Conservation (phyloP, 805 yeast genomes). For the Metschnikowia sp. region DNA sequence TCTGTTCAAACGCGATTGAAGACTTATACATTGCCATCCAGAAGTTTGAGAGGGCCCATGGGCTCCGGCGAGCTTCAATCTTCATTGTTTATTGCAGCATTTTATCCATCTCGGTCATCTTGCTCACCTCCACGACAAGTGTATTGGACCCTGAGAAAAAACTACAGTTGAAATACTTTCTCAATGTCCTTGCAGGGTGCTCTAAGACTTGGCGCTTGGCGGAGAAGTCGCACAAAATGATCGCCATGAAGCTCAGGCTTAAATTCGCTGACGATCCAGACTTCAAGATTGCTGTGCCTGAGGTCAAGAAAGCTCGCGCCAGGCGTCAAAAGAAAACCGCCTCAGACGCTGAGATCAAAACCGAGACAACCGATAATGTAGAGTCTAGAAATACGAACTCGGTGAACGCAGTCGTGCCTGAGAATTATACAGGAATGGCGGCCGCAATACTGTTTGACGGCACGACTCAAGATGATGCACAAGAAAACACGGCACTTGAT, state of each 20-base stretch:
- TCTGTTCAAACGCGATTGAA: slow-evolving; percentile 39
- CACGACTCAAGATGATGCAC: neutral
- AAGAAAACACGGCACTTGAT: neutral
- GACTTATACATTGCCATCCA: slow-evolving; percentile 40
- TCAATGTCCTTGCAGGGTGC: slow-evolving; percentile 39
- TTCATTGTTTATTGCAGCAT: slow-evolving; percentile 48
- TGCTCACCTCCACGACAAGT: slow-evolving; percentile 31
- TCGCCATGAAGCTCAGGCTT: slow-evolving; percentile 30
- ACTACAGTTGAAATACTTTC: slow-evolving; percentile 33
- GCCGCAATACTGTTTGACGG: neutral
- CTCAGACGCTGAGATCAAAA: neutral
- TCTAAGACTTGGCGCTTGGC: slow-evolving; percentile 48
- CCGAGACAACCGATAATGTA: neutral
- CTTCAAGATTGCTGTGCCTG: neutral
- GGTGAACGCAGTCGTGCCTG: neutral
- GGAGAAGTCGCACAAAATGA: slow-evolving; percentile 41
- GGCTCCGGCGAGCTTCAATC: slow-evolving; percentile 41
- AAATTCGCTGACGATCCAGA: slow-evolving; percentile 18
- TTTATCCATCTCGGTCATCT: slow-evolving; percentile 41
- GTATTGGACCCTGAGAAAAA: slow-evolving; percentile 25
- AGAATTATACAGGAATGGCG: neutral
- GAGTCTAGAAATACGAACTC: neutral
- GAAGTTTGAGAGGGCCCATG: slow-evolving; percentile 37
- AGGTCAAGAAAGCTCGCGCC: neutral
- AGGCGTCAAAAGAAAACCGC: slow-evolving; percentile 2